Evolutionary conservation across 73 alveolate genomes (phyloP), one percentile per base, ranked within the genome.

Genomic region (Paramecium octaurelia): DNA sequence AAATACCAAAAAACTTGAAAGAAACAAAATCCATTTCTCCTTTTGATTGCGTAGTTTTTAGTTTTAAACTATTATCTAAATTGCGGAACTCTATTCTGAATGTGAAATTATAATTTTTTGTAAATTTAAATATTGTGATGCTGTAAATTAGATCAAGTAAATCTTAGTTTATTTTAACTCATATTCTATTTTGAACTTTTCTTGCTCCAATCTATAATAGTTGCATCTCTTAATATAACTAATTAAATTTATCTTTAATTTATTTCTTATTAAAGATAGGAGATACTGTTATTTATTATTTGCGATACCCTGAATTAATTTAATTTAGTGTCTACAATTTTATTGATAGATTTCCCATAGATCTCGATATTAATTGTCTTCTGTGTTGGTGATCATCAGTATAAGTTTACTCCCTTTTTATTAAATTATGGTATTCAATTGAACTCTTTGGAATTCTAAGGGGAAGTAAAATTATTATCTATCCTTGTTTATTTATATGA

Each of bases 381-480:
- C 48, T 38, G 23, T 42, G 9, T 86, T 89, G 14, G 46, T 89
- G 8, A 70, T 46, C 71, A 70, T 83, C 24, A 92, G 23, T 44
- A 77, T 92, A 34, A 70, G 23, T 89, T 69, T 20, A 71, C 94
- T 89, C 86, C 50, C 88, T 24, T 89, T 75, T 24, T 76, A 89
- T 54, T 89, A 91, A 27, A 70, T 40, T 18, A 89, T 31, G 10
- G 94, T 71, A 24, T 64, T 54, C 3, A 58, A 31, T 42, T 48
- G 68, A 8, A 70, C 85, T 48, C 42, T 50, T 2, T 64, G 31
- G 12, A 64, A 87, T 18, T 87, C 87, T 31, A 64, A 40, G 12
- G 36, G 6, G 1, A 64, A 34, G 27, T 64, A 27, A 64, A 24
- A 38, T 86, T 54, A 27, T 42, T 42, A 34, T n/a, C n/a, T n/a